Conservation (phyloP, 257 asterid species). For the Echites panduratus region DNA sequence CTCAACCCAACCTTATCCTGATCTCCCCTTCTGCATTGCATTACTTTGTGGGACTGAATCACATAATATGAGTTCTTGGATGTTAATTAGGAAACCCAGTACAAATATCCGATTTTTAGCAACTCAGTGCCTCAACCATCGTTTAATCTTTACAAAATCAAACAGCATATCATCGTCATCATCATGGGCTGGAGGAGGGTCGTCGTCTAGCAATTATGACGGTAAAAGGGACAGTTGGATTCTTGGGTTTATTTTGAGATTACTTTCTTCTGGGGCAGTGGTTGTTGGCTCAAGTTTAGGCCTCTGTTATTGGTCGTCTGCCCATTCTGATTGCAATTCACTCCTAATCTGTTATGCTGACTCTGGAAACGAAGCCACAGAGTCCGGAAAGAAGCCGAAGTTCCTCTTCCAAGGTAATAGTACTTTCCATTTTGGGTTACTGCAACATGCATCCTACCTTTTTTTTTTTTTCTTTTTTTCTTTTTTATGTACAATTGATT, state of each 20-base stretch:
- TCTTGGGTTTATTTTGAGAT: constrained; percentile 32
- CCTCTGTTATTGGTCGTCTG: constrained; percentile 32
- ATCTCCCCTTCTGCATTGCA: background rate
- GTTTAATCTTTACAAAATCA: constrained; percentile 28
- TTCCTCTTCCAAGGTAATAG: constrained; percentile 56
- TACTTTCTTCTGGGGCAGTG: constrained; percentile 36
- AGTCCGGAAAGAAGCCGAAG: constrained; percentile 32
- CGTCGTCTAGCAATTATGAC: constrained; percentile 21
- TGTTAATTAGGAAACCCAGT: constrained; percentile 34
- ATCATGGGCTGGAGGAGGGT: constrained; percentile 6
- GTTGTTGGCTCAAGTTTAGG: constrained; percentile 44
- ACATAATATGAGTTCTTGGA: constrained; percentile 63
- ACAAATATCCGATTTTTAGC: constrained; percentile 27
- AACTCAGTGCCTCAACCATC: constrained; percentile 18
- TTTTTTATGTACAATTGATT: background rate
- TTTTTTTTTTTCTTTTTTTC: no score
- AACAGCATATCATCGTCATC: constrained; percentile 10
- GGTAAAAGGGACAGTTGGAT: constrained; percentile 11
- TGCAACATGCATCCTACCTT: background rate
- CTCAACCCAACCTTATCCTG: background rate
- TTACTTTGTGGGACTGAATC: background rate
- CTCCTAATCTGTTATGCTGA: constrained; percentile 55
- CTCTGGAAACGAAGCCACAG: constrained; percentile 33
- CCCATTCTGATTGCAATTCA: constrained; percentile 24
- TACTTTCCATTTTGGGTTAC: background rate